Evolutionary conservation across 1,139 yeast genomes (phyloP), one percentile per base, ranked within the genome.

Genomic region (Zygotorulaspora mrakii): DNA sequence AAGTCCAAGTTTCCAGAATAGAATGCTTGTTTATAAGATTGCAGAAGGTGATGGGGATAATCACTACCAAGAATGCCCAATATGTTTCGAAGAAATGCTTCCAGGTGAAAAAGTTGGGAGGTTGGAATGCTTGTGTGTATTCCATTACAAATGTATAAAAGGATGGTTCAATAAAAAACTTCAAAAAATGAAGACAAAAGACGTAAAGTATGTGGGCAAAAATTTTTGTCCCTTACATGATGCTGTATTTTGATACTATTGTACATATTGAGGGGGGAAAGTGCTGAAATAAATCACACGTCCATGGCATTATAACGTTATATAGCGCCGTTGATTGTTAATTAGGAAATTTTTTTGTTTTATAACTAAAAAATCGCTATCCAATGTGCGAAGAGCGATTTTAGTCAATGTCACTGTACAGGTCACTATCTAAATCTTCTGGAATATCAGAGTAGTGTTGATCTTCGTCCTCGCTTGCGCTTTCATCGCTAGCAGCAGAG

Each of bases 61-160:
- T 35, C 39, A 35, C 10, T 79, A 73, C 28, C 71, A 73, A 33
- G 98, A 91, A 59, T 91, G 99, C 63, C 91, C 88, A 7, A 89
- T 91, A 29, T 91, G 99, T 60, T 76, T 89, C 50, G 98, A 91
- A 57, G 95, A 85, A 23, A 76, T 89, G 59, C 67, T 67, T 38
- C 86, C 88, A 0, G 96, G 95, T 3, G 94, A 88, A 44, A 82
- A 81, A 54, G 94, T 94, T 11, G 97, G 95, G 0, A 68, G 99
- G 27, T 67, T 94, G 41, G 98, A 91, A 61, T 94, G 98, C 61
- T 71, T 94, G 17, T 94, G 99, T 60, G 85, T 89, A 32, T 94
- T 86, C 61, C 99, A 94, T 60, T 87, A 88, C 59, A 69, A 74
- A 49, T 91, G 98, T 62, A 91, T 91, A 51, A 78, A 82, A 61